Conservation (phyloP, 257 asterid species). For the Apocynum venetum region DNA sequence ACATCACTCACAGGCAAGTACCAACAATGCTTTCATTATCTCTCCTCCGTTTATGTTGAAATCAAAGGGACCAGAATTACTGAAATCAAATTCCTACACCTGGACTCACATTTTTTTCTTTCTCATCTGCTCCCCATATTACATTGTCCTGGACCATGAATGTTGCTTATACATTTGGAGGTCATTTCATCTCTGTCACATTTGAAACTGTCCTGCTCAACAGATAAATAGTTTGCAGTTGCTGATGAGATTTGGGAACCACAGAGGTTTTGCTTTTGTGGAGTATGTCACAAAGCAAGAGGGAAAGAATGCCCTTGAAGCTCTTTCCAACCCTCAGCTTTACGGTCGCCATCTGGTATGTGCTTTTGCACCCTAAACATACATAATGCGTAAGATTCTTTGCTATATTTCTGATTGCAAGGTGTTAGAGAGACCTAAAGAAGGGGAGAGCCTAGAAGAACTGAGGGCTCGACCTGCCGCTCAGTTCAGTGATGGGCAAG, state of each 20-base stretch:
- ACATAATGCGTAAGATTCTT: neutral
- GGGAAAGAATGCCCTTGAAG: slow-evolving; percentile 73
- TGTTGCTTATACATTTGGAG: neutral
- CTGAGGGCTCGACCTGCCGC: slow-evolving; percentile 79
- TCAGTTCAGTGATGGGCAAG: slow-evolving; percentile 48
- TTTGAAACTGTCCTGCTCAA: neutral
- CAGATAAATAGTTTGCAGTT: slow-evolving; percentile 85
- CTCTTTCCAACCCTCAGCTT: slow-evolving; percentile 81
- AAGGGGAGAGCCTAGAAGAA: slow-evolving; percentile 90
- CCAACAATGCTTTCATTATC: no score
- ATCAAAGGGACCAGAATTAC: neutral
- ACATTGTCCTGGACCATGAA: neutral
- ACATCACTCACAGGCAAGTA: no score
- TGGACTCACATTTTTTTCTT: neutral
- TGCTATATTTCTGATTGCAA: slow-evolving; percentile 17
- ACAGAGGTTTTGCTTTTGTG: slow-evolving; percentile 90
- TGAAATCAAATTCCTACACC: neutral
- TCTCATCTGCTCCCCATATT: neutral
- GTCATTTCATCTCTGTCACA: neutral
- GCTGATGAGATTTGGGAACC: slow-evolving; percentile 75
- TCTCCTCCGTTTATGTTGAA: no score
- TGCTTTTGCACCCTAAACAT: neutral
- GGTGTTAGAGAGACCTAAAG: slow-evolving; percentile 96
- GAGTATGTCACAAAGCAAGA: slow-evolving; percentile 91
- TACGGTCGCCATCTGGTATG: slow-evolving; percentile 98